Evolutionary conservation across 495 filamentous ascomycete species (phyloP).

Genomic region (Xylaria cubensis): DNA sequence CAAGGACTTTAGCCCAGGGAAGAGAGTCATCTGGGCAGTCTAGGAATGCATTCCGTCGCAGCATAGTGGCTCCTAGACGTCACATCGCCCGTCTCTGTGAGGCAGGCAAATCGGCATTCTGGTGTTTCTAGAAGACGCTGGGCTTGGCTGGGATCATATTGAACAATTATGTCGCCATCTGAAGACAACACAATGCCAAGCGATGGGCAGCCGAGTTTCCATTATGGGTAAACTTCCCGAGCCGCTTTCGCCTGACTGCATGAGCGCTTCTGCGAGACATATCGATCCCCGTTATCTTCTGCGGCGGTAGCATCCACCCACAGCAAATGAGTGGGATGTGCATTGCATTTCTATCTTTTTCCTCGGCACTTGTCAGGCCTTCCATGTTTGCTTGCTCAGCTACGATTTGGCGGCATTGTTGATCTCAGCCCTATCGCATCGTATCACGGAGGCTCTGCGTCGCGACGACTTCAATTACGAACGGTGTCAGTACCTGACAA

Average conservation of each 20-base stretch:
- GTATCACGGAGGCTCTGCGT: background rate
- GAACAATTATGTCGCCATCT: slow-evolving; percentile 23
- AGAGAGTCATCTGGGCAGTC: slow-evolving; percentile 2
- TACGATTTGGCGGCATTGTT: background rate
- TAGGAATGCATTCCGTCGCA: background rate
- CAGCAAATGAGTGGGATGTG: slow-evolving; percentile 7
- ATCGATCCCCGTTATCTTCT: slow-evolving; percentile 1
- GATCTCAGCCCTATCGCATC: slow-evolving; percentile 19
- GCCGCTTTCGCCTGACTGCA: slow-evolving; percentile 1
- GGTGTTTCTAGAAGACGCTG: slow-evolving; percentile 1
- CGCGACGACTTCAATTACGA: background rate
- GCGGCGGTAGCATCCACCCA: slow-evolving; percentile 1
- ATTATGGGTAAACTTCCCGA: slow-evolving; percentile 13
- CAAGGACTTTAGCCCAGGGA: background rate
- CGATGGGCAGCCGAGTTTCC: slow-evolving; percentile 12
- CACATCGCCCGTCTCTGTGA: slow-evolving; percentile 1
- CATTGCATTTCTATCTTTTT: slow-evolving; percentile 1
- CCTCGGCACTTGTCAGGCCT: slow-evolving; percentile 16
- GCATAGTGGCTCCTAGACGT: background rate
- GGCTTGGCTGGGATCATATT: slow-evolving; percentile 9
- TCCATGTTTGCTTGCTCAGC: background rate
- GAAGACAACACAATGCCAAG: slow-evolving; percentile 19
- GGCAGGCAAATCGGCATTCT: background rate
- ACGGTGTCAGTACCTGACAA: background rate
- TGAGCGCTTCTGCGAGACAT: slow-evolving; percentile 6